These are phyloP conservation scores for Galerina marginata DNA, from an alignment of 768 basidiomycete species.

Conservation along the genomic window DNA sequence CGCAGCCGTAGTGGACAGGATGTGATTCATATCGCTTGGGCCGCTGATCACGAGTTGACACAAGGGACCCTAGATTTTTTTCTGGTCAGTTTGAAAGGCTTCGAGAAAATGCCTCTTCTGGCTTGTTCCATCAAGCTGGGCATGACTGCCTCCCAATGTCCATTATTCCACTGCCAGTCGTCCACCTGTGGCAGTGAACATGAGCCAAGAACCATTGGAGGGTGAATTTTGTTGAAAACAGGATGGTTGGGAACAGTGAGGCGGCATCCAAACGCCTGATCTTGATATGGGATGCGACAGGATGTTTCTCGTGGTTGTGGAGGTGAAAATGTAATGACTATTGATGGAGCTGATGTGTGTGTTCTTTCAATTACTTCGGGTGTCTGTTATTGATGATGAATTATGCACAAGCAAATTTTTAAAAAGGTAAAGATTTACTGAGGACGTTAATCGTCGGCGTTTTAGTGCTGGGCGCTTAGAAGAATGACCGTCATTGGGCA, in stretches of 20 bases:
- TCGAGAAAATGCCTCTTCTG: slow-evolving; percentile 48
- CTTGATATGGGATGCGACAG: slow-evolving; percentile 58
- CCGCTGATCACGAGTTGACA: background rate
- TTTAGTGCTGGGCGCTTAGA: slow-evolving; percentile 19
- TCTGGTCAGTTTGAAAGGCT: slow-evolving; percentile 8
- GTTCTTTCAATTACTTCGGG: slow-evolving; percentile 36
- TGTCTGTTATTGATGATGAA: background rate
- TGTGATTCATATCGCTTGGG: no score
- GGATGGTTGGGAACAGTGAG: slow-evolving; percentile 56
- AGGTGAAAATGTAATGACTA: slow-evolving; percentile 55
- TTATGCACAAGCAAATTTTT: background rate
- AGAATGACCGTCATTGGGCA: background rate
- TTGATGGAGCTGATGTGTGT: slow-evolving; percentile 49
- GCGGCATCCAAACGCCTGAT: slow-evolving; percentile 54
- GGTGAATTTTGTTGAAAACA: slow-evolving; percentile 50
- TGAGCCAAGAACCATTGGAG: slow-evolving; percentile 40
- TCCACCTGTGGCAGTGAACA: slow-evolving; percentile 34
- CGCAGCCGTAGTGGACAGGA: no score
- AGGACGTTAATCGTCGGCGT: slow-evolving; percentile 27
- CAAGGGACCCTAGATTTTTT: slow-evolving; percentile 1
- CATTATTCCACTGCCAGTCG: slow-evolving; percentile 54
- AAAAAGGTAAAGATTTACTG: slow-evolving; percentile 15
- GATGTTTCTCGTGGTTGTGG: slow-evolving; percentile 43
- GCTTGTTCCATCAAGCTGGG: slow-evolving; percentile 54
- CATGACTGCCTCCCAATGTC: slow-evolving; percentile 59